phyloP scores from a whole-genome alignment of 1,284 basidiomycete species.

The Waitea zeae region DNA sequence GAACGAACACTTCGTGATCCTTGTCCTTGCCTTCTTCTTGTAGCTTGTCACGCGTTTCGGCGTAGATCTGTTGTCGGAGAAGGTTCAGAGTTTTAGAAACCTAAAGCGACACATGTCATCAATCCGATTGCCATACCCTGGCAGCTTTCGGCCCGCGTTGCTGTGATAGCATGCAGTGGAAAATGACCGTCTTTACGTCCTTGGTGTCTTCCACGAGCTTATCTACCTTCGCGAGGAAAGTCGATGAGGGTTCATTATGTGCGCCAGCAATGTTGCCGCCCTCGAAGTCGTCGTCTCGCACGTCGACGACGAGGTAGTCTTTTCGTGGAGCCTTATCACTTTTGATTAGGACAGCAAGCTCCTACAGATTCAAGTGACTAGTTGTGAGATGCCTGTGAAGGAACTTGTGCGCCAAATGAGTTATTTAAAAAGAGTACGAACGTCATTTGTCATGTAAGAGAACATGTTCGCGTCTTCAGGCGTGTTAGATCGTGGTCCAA shows the following conservation, averaged over 20 bases:
- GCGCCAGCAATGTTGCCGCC: constrained; percentile 61
- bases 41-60: constrained; percentile 29
- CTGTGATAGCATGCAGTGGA: constrained; percentile 65
- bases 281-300: constrained; percentile 56
- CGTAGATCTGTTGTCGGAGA: constrained; percentile 33
- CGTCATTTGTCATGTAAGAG: too few relatives aligned
- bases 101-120: too few relatives aligned
- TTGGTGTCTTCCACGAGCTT: constrained; percentile 41
- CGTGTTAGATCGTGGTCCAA: too few relatives aligned
- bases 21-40: constrained; percentile 20
- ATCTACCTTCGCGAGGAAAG: constrained; percentile 38
- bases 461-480: too few relatives aligned
- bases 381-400: too few relatives aligned
- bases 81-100: neutral
- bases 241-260: constrained; percentile 39
- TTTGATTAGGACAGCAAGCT: constrained; percentile 50
- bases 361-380: too few relatives aligned
- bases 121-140: constrained; percentile 26
- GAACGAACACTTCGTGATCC: constrained; percentile 38
- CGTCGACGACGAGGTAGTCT: constrained; percentile 63
- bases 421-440: too few relatives aligned
- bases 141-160: constrained; percentile 64
- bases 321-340: constrained; percentile 32
- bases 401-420: too few relatives aligned
- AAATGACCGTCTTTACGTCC: constrained; percentile 43